Evolutionary conservation across 441 rosid genomes (phyloP).

Genomic region (California macrophylla): DNA sequence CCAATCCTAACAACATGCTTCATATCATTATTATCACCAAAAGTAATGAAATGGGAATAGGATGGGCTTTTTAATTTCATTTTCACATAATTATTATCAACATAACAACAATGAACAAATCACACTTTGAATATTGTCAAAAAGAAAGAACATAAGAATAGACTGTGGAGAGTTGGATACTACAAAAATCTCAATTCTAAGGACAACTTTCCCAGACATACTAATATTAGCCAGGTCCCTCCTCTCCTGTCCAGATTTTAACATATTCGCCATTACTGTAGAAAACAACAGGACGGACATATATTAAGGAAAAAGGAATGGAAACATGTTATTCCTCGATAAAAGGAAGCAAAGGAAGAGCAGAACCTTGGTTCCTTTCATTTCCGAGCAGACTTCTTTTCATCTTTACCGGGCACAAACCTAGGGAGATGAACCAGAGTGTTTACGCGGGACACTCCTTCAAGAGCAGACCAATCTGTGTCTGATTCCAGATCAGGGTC

Average conservation of each 20-base stretch:
- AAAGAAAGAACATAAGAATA: background rate
- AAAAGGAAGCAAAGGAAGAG: constrained; percentile 6
- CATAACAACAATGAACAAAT: constrained; percentile 18
- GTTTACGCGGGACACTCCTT: constrained; percentile 88
- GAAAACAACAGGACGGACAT: constrained; percentile 12
- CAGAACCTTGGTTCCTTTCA: constrained; percentile 12
- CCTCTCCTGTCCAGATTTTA: constrained; percentile 31
- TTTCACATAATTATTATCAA: constrained; percentile 18
- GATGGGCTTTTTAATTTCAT: constrained; percentile 7
- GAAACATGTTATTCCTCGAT: background rate
- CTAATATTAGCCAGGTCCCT: constrained; percentile 53
- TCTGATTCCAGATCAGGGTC: constrained; percentile 28
- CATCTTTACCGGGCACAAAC: constrained; percentile 61
- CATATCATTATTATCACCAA: no score
- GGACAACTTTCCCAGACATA: constrained; percentile 46
- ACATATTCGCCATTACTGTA: constrained; percentile 12
- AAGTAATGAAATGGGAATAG: no score
- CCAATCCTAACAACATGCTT: no score
- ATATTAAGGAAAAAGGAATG: constrained; percentile 22
- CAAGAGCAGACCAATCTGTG: constrained; percentile 76
- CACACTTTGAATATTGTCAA: constrained; percentile 12
- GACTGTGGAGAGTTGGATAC: constrained; percentile 33
- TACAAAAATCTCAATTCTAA: constrained; percentile 41
- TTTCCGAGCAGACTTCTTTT: constrained; percentile 23
- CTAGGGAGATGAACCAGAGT: constrained; percentile 73